These are phyloP conservation scores for Teunomyces gatunensis DNA, from an alignment of 805 yeast genomes.

Conservation along the genomic window DNA sequence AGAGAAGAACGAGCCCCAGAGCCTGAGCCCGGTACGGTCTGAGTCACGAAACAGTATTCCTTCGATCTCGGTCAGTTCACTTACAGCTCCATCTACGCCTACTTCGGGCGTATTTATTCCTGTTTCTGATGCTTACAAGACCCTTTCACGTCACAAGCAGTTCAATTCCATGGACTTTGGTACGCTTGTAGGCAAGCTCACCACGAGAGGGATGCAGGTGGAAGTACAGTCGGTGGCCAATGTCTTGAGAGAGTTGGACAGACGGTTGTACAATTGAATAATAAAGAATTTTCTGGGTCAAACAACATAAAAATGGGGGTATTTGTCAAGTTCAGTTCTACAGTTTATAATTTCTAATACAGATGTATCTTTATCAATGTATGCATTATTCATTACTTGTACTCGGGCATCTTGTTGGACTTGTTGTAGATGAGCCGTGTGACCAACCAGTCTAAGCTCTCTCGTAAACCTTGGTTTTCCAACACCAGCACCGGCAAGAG, in stretches of 20 bases:
- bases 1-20: constrained; percentile 16
- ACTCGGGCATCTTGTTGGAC: constrained; percentile 57
- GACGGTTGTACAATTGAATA: constrained; percentile 49
- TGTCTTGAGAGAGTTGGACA: constrained; percentile 77
- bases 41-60: constrained; percentile 15
- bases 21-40: not conserved
- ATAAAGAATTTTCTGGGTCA: not conserved
- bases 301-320: not conserved
- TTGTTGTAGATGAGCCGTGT: constrained; percentile 69
- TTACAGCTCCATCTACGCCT: constrained; percentile 13
- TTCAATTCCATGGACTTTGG: constrained; percentile 73
- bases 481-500: constrained; percentile 88
- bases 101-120: constrained; percentile 64
- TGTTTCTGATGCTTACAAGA: constrained; percentile 85
- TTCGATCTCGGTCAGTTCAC: constrained; percentile 12
- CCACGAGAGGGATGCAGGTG: constrained; percentile 83
- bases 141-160: constrained; percentile 77
- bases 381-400: constrained; percentile 20
- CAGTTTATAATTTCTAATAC: not conserved
- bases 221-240: constrained; percentile 90
- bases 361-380: too few species aligned
- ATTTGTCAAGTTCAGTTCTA: not conserved
- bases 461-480: constrained; percentile 78
- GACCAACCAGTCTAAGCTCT: constrained; percentile 86
- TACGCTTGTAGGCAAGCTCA: constrained; percentile 68